A percentile compares a stretch with the other conserved stretches of the same genome.
Conservation (phyloP, 148 eudicot species). For the Camellia lanceoleosa region DNA sequence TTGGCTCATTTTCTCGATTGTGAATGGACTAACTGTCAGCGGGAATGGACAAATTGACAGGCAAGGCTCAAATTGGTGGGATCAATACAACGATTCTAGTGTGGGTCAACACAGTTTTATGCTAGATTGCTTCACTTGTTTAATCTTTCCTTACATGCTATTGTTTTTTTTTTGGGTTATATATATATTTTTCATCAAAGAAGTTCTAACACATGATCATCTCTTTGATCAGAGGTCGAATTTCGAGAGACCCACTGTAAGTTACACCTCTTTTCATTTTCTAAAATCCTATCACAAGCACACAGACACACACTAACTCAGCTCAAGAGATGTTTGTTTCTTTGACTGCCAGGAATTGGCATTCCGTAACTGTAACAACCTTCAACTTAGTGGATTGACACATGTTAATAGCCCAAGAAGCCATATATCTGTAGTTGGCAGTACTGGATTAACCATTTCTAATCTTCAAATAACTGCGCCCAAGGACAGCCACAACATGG, state of each 20-base stretch:
- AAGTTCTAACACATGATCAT: background rate
- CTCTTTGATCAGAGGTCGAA: background rate
- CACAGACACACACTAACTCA: too few relatives aligned
- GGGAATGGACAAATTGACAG: slow-evolving; percentile 35
- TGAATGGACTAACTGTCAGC: slow-evolving; percentile 26
- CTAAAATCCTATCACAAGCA: too few relatives aligned
- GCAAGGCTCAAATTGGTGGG: slow-evolving; percentile 39
- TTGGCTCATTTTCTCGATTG: slow-evolving; percentile 28
- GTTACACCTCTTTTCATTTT: background rate
- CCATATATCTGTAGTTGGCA: slow-evolving; percentile 23
- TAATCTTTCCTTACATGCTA: background rate
- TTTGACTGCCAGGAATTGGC: slow-evolving; percentile 18
- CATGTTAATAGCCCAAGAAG: slow-evolving; percentile 27
- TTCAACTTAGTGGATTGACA: slow-evolving; percentile 16
- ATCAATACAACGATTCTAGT: background rate
- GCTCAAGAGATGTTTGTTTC: too few relatives aligned
- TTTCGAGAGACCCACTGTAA: slow-evolving; percentile 24
- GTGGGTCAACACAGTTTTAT: background rate
- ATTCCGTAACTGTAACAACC: slow-evolving; percentile 24
- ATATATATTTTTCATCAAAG: background rate
- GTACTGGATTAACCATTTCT: slow-evolving; percentile 24
- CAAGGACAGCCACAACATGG: slow-evolving; percentile 38
- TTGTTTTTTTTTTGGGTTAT: background rate
- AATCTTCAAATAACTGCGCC: slow-evolving; percentile 34
- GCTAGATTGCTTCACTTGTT: background rate